Conservation (phyloP, 257 asterid genomes). For the Nicotiana obtusifolia region DNA sequence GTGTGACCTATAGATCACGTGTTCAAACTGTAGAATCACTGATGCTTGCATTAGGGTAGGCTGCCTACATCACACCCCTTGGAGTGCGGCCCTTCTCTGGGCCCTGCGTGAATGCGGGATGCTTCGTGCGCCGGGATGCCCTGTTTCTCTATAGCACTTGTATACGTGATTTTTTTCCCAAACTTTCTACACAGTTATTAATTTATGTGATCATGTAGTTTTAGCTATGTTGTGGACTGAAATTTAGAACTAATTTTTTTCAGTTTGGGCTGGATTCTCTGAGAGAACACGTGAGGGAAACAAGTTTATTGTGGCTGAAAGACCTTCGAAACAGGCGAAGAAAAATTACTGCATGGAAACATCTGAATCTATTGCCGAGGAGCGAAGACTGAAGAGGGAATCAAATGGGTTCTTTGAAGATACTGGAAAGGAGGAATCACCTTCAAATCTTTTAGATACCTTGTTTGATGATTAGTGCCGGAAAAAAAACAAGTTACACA, state of each 20-base stretch:
- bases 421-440: slow-evolving; percentile 44
- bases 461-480: slow-evolving; percentile 45
- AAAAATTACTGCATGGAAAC: slow-evolving; percentile 55
- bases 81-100: too few species aligned
- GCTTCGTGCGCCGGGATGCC: too few species aligned
- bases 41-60: too few species aligned
- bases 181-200: not conserved
- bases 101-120: too few species aligned
- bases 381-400: slow-evolving; percentile 68
- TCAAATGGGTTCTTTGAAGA: slow-evolving; percentile 56
- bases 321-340: slow-evolving; percentile 45
- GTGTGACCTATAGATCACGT: too few species aligned
- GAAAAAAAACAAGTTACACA: not conserved
- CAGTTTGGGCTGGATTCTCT: slow-evolving; percentile 97
- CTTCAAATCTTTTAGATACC: slow-evolving; percentile 62
- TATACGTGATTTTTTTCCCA: not conserved
- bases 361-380: slow-evolving; percentile 70
- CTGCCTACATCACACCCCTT: too few species aligned
- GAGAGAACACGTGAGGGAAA: slow-evolving; percentile 94
- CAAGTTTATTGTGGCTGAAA: slow-evolving; percentile 84
- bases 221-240: not conserved
- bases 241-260: not conserved
- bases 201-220: not conserved
- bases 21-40: too few species aligned
- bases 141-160: not conserved